phyloP scores from a whole-genome alignment of 2,329 filamentous ascomycete genomes.

The Hypoxylon rubiginosum region DNA sequence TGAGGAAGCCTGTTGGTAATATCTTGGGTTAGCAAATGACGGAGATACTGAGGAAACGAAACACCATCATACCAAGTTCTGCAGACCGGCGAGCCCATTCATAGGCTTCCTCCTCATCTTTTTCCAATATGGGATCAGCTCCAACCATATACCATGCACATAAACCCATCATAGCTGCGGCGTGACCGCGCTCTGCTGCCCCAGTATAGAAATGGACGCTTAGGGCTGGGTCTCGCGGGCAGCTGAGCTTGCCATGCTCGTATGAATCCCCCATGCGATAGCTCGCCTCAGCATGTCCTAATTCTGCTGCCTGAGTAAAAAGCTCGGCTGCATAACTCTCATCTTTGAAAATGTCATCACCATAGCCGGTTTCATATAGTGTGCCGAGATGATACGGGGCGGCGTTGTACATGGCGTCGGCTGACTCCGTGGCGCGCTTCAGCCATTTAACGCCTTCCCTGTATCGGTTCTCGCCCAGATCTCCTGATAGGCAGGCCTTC shows the following conservation, averaged over 20 bases:
- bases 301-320: conserved; percentile 92
- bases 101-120: conserved; percentile 95
- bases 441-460: conserved; percentile 96
- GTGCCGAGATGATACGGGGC: conserved; percentile 92
- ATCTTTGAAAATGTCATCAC: conserved; percentile 93
- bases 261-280: conserved; percentile 96
- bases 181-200: conserved; percentile 86
- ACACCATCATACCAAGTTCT: conserved; percentile 76
- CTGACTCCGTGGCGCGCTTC: conserved; percentile 90
- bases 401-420: conserved; percentile 91
- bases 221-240: conserved; percentile 89
- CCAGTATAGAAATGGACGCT: conserved; percentile 98
- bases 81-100: conserved; percentile 94
- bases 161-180: conserved; percentile 95
- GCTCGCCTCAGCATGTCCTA: conserved; percentile 88
- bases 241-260: conserved; percentile 89
- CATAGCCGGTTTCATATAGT: conserved; percentile 92
- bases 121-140: conserved; percentile 90
- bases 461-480: conserved; percentile 89
- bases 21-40: conserved; percentile 33
- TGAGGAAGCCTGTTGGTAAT: conserved; percentile 67
- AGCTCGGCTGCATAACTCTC: conserved; percentile 91
- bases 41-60: background rate
- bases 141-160: conserved; percentile 99
- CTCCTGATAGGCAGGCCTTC: conserved; percentile 88